phyloP scores from a whole-genome alignment of 1,284 basidiomycete species.

The Chalciporus sp. region DNA sequence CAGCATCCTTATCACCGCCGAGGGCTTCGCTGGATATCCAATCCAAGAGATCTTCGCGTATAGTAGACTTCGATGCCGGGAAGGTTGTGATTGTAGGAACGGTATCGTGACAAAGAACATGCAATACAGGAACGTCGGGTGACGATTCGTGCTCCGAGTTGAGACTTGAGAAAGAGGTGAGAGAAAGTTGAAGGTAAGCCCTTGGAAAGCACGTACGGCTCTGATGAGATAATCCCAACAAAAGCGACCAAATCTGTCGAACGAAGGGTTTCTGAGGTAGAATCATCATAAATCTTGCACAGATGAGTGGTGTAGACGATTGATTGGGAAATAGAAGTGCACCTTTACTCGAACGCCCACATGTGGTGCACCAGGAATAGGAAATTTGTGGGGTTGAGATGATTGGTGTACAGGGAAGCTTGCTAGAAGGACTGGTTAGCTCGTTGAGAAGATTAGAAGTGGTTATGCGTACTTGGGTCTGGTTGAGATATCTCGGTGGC shows the following conservation, averaged over 20 bases:
- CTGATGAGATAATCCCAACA: conserved; percentile 67
- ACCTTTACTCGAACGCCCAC: conserved; percentile 74
- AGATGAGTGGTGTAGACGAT: conserved; percentile 6
- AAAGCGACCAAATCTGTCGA: conserved; percentile 65
- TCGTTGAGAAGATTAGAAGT: background rate
- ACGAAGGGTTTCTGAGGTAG: conserved; percentile 46
- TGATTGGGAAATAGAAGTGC: conserved; percentile 1
- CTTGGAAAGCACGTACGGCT: conserved; percentile 51
- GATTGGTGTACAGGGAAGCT: conserved; percentile 28
- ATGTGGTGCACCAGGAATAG: conserved; percentile 52
- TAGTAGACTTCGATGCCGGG: conserved; percentile 7
- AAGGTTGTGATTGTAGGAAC: conserved; percentile 6
- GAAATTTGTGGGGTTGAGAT: conserved; percentile 63
- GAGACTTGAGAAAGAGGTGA: conserved; percentile 30
- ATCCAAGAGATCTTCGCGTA: conserved; percentile 57
- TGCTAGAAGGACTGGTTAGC: conserved; percentile 13
- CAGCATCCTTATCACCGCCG: conserved; percentile 68
- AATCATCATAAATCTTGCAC: conserved; percentile 57
- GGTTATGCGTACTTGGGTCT: conserved; percentile 20
- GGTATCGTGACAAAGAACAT: conserved; percentile 61
- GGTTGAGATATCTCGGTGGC: conserved; percentile 39
- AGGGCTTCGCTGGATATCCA: conserved; percentile 75
- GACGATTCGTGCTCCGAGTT: conserved; percentile 40
- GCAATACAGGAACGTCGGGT: conserved; percentile 60
- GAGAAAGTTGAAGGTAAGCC: background rate